A percentile compares a stretch with the other conserved stretches of the same genome.
These are phyloP conservation scores for Hymenoscyphus repandus DNA, from an alignment of 2,329 filamentous ascomycete species.

Conservation along the genomic window DNA sequence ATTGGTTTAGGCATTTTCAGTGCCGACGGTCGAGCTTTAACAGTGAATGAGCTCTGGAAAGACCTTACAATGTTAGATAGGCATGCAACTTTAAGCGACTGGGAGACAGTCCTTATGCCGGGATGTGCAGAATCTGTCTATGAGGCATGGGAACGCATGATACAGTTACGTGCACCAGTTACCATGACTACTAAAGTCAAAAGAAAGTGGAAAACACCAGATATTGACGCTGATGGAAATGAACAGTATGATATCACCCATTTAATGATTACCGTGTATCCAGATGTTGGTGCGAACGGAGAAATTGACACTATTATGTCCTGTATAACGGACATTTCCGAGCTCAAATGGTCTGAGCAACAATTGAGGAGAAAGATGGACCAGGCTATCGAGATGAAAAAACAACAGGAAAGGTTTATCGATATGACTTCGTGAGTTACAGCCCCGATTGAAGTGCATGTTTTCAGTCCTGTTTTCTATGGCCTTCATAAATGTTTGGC, in stretches of 20 bases:
- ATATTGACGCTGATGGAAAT: slow-evolving; percentile 13
- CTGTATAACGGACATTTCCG: slow-evolving; percentile 10
- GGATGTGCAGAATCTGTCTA: slow-evolving; percentile 10
- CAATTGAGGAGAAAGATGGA: slow-evolving; percentile 33
- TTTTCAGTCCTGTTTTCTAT: no score
- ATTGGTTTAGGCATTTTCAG: slow-evolving; percentile 69
- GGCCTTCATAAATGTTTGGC: neutral
- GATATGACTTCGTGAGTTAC: slow-evolving; percentile 56
- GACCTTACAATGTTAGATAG: slow-evolving; percentile 12
- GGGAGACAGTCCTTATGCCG: slow-evolving; percentile 13
- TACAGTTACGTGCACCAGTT: slow-evolving; percentile 5
- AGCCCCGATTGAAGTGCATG: neutral
- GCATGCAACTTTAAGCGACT: slow-evolving; percentile 5
- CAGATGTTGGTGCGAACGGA: slow-evolving; percentile 19
- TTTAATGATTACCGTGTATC: slow-evolving; percentile 17
- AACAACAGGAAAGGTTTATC: slow-evolving; percentile 75
- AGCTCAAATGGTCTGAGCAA: slow-evolving; percentile 17
- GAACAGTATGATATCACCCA: slow-evolving; percentile 13
- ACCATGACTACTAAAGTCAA: slow-evolving; percentile 14
- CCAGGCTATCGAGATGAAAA: slow-evolving; percentile 52
- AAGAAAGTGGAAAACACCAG: slow-evolving; percentile 12
- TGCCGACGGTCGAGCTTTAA: slow-evolving; percentile 44
- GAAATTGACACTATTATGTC: slow-evolving; percentile 15
- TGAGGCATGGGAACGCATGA: slow-evolving; percentile 9
- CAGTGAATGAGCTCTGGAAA: slow-evolving; percentile 18